Base-by-base conservation (phyloP, 2,329 filamentous ascomycete genomes). In the Arthroderma sp. region DNA sequence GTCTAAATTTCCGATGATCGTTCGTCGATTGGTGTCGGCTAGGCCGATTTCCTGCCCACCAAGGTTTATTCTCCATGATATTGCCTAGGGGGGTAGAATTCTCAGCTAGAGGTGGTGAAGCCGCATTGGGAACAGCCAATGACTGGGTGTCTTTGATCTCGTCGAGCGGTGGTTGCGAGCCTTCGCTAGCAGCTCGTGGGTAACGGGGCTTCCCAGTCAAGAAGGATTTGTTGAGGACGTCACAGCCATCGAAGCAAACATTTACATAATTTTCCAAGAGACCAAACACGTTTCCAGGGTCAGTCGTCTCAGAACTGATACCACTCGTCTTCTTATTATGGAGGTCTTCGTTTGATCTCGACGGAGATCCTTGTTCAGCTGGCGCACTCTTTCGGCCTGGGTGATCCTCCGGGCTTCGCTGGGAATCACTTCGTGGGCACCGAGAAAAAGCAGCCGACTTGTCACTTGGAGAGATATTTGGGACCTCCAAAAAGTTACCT, bases 191-290 rank as follows among this genome's bases (percentile, higher is more conserved):
- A 33, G 66, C 60, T 38, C 67, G 61, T 37, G 59, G 52, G 4
- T 57, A 53, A 3, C 47, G 47, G 29, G 66, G 66, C 38, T 73
- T 71, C 38, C 67, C 63, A 1, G 73, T 73, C 33, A 73, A 67
- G 57, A 94, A 94, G 0, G 86, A 88, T 9, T 68, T 70, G 58
- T 91, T 93, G n/a, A 94, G 63, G 50, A 75, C 80, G 43, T 82
- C 73, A 52, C 79, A 79, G 0, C 80, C 79, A 44, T 75, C 73
- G 54, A 93, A 84, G 52, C 75, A 81, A 15, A 66, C 61, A 41
- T 78, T 66, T 36, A 94, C 73, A 56, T 91, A 89, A 49, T 87
- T 81, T 62, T 94, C 85, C 9, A 94, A 59, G 4, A 73, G 72
- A 48, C 76, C 80, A 60, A 94, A 94, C 7, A 89, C 77, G 15